Evolutionary conservation across 1,139 yeast genomes (phyloP).

Genomic region (Candida glucosophila): DNA sequence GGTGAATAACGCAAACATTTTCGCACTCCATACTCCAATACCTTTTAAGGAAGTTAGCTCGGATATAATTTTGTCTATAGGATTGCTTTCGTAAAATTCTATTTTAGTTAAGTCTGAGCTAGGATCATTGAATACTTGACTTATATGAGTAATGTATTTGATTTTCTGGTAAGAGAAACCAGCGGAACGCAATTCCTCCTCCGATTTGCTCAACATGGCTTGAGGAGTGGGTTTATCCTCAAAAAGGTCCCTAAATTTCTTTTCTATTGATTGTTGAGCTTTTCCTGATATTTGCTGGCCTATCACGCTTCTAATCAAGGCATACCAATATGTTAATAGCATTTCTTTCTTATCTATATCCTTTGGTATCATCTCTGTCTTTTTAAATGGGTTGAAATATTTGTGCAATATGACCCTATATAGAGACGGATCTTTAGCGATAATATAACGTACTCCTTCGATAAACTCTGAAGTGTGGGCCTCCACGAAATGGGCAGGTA

Average conservation of each 20-base stretch:
- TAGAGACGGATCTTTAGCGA: constrained; percentile 35
- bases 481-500: constrained; percentile 33
- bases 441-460: constrained; percentile 30
- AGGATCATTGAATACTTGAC: constrained; percentile 44
- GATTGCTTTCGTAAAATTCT: constrained; percentile 26
- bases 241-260: constrained; percentile 32
- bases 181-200: constrained; percentile 45
- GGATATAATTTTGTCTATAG: constrained; percentile 43
- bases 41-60: constrained; percentile 62
- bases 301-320: constrained; percentile 40
- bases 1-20: constrained; percentile 75
- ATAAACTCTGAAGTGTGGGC: constrained; percentile 38
- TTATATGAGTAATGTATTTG: constrained; percentile 53
- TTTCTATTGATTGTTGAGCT: constrained; percentile 63
- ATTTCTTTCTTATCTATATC: constrained; percentile 10
- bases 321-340: constrained; percentile 34
- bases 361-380: constrained; percentile 10
- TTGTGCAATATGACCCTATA: constrained; percentile 23
- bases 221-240: constrained; percentile 45
- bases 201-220: constrained; percentile 28
- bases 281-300: constrained; percentile 83
- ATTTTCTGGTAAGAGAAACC: constrained; percentile 71
- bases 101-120: constrained; percentile 26
- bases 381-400: constrained; percentile 23
- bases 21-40: constrained; percentile 85